A percentile compares a stretch with the other conserved stretches of the same genome.
Evolutionary conservation across 2,329 filamentous ascomycete species (phyloP).

Genomic region (Calonectria montana): DNA sequence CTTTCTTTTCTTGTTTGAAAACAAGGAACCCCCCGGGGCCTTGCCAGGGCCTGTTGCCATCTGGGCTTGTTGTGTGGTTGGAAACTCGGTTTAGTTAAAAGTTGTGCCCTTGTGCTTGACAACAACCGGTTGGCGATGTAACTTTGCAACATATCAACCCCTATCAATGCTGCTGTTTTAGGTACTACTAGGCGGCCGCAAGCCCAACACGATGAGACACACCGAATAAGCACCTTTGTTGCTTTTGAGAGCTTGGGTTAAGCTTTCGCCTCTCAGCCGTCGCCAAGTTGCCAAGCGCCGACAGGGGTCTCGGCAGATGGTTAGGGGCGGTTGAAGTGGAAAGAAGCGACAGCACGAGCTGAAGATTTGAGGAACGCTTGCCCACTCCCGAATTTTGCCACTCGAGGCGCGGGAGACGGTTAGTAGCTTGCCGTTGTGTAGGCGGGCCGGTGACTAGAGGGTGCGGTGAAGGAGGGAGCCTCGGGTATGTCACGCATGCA

Average conservation of each 20-base stretch:
- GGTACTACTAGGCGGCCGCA: not conserved
- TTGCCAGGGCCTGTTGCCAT: too few relatives aligned
- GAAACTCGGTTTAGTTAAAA: not conserved
- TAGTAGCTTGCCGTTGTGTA: not conserved
- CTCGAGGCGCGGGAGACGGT: not conserved
- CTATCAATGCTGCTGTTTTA: not conserved
- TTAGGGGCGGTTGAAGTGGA: not conserved
- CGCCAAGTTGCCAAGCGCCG: not conserved
- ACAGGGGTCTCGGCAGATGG: not conserved
- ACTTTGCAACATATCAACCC: not conserved
- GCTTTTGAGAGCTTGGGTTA: not conserved
- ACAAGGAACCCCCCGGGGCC: too few relatives aligned
- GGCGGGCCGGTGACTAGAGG: not conserved
- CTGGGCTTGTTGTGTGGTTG: too few relatives aligned
- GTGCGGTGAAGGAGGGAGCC: not conserved
- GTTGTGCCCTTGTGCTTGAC: not conserved
- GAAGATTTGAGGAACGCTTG: not conserved
- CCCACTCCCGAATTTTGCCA: not conserved
- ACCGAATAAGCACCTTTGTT: not conserved
- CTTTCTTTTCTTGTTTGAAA: too few relatives aligned
- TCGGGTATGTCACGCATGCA: conserved; percentile 1
- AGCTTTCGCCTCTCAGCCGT: not conserved
- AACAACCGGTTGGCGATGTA: not conserved
- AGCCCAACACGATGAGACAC: not conserved
- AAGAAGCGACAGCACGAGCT: not conserved